Evolutionary conservation across 371 early-diverging fungal species (phyloP).

Genomic region (Apophysomyces ossiformis): DNA sequence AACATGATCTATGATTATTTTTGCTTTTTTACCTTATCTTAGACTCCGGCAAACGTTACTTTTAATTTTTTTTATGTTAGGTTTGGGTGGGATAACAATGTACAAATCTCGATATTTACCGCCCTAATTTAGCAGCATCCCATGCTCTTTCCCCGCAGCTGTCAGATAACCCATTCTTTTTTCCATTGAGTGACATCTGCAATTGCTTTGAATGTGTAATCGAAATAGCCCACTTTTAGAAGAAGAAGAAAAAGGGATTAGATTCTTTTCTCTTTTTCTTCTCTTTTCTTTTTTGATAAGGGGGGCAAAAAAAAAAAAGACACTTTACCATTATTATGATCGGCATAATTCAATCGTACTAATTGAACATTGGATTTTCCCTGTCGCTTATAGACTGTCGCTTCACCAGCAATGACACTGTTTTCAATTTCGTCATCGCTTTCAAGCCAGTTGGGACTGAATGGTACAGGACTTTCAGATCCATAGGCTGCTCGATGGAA

Average conservation of each 20-base stretch:
- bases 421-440: constrained; percentile 19
- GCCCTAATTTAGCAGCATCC: constrained; percentile 4
- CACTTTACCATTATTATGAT: constrained; percentile 56
- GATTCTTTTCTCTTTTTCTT: neutral
- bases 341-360: constrained; percentile 34
- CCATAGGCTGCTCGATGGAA: constrained; percentile 42
- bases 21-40: constrained; percentile 19
- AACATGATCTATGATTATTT: constrained; percentile 4
- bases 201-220: constrained; percentile 38
- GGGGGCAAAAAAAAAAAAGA: too few relatives aligned
- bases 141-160: constrained; percentile 8
- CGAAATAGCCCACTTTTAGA: constrained; percentile 46
- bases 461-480: constrained; percentile 6
- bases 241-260: constrained; percentile 4
- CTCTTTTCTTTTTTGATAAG: neutral
- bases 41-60: constrained; percentile 8
- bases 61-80: constrained; percentile 2
- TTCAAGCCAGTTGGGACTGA: constrained; percentile 22
- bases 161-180: constrained; percentile 1
- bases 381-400: constrained; percentile 22
- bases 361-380: constrained; percentile 19
- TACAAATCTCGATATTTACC: neutral
- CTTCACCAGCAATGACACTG: constrained; percentile 34
- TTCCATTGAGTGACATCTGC: constrained; percentile 32
- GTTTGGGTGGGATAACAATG: neutral